A percentile compares a stretch with the other conserved stretches of the same genome.
phyloP scores from a whole-genome alignment of 129 eudicot genomes.

The Flaveria bidentis region DNA sequence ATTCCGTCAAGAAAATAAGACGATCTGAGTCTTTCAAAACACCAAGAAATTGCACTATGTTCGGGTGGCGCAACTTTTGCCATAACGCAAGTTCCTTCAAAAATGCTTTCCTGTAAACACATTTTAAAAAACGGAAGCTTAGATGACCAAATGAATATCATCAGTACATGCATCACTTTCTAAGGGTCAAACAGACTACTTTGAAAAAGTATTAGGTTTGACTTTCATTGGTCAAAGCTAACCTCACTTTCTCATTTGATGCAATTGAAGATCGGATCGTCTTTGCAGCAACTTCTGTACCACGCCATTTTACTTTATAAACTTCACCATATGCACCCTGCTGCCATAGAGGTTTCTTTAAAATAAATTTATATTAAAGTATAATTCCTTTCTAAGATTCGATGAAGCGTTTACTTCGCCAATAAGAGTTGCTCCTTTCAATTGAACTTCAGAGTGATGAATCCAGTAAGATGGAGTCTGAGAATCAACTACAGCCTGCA shows the following conservation, averaged over 20 bases:
- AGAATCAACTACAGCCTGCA: constrained; percentile 52
- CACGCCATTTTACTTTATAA: constrained; percentile 72
- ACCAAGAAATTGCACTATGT: constrained; percentile 76
- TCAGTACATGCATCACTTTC: constrained; percentile 8
- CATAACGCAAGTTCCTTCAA: constrained; percentile 65
- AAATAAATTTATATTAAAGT: neutral
- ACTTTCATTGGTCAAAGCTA: constrained; percentile 31
- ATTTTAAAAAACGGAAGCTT: neutral
- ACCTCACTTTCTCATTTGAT: constrained; percentile 61
- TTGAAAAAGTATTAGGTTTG: neutral
- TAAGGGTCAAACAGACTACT: constrained; percentile 12
- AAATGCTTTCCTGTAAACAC: constrained; percentile 50
- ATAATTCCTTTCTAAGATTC: neutral
- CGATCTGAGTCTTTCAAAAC: constrained; percentile 64
- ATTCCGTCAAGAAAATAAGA: constrained; percentile 60
- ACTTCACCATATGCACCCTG: constrained; percentile 82
- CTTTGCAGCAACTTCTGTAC: constrained; percentile 77
- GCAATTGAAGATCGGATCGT: constrained; percentile 68
- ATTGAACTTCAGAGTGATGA: constrained; percentile 48
- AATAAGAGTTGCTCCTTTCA: constrained; percentile 49
- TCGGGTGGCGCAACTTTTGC: constrained; percentile 70
- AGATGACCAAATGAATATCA: constrained; percentile 2
- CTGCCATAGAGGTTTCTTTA: constrained; percentile 18
- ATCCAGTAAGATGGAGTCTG: constrained; percentile 54
- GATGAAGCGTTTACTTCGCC: constrained; percentile 51